phyloP scores from a whole-genome alignment of 148 eudicot species.

The Heliamphora exappendiculata region DNA sequence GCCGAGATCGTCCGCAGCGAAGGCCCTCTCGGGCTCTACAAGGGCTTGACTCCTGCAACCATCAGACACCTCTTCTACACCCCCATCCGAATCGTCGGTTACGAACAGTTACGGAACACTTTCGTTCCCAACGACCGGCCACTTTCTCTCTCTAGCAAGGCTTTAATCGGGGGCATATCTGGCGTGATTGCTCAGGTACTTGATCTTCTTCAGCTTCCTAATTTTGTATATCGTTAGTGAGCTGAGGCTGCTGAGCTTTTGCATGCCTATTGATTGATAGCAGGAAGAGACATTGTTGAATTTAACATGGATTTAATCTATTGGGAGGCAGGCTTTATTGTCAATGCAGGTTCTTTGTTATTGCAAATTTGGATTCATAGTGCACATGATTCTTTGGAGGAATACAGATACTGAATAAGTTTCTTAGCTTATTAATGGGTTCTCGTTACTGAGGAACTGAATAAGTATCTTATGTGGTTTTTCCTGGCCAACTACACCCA shows the following conservation, averaged over 20 bases:
- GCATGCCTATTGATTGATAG: neutral
- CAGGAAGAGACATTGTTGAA: no score
- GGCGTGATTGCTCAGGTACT: constrained; percentile 84
- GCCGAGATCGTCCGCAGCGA: constrained; percentile 33
- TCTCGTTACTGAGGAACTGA: neutral
- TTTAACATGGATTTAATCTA: neutral
- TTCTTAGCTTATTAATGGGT: neutral
- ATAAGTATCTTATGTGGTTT: neutral
- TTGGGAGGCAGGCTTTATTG: neutral
- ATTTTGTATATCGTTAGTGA: neutral
- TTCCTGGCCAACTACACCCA: neutral
- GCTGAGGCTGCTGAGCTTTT: neutral
- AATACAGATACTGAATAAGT: neutral
- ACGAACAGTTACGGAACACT: constrained; percentile 47
- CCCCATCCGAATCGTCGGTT: constrained; percentile 67
- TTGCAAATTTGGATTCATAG: neutral
- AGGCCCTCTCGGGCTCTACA: constrained; percentile 60
- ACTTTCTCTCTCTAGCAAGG: constrained; percentile 46
- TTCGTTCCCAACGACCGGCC: constrained; percentile 16
- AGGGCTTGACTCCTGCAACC: constrained; percentile 65
- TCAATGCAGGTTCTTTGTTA: neutral
- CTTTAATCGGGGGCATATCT: constrained; percentile 65
- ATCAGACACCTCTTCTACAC: constrained; percentile 67
- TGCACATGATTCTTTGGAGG: neutral
- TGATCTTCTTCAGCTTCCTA: neutral